Percentiles rank a stretch among this genome's conserved stretches.
Conservation (phyloP, 306 rosid species). For the Inga oerstediana region DNA sequence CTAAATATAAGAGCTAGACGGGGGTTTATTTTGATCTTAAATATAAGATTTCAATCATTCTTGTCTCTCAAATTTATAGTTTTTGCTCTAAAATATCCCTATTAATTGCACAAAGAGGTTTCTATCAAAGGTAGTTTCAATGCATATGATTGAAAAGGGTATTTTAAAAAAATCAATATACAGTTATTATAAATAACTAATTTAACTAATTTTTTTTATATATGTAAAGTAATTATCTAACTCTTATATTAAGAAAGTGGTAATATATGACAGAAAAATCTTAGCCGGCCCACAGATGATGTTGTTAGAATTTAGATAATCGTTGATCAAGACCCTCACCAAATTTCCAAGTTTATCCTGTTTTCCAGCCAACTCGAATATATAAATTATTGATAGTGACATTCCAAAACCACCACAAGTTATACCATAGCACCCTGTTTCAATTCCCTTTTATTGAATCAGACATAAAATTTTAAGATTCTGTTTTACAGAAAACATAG, state of each 20-base stretch:
- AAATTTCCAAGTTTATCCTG: slow-evolving; percentile 49
- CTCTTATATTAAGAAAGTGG: background rate
- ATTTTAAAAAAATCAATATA: too few species aligned
- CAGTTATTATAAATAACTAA: too few species aligned
- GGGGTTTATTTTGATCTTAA: too few species aligned
- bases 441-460: background rate
- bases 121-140: too few species aligned
- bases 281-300: slow-evolving; percentile 25
- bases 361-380: slow-evolving; percentile 28
- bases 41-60: too few species aligned
- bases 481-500: background rate
- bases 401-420: slow-evolving; percentile 26
- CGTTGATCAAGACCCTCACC: slow-evolving; percentile 43
- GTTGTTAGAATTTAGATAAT: slow-evolving; percentile 35
- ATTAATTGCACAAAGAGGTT: too few species aligned
- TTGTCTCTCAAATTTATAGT: too few species aligned
- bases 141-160: too few species aligned
- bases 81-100: too few species aligned
- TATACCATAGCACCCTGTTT: slow-evolving; percentile 10
- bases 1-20: too few species aligned
- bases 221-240: too few species aligned
- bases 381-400: slow-evolving; percentile 35
- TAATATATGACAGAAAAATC: slow-evolving; percentile 26
- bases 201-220: too few species aligned
- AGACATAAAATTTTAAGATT: background rate